A percentile compares a stretch with the other conserved stretches of the same genome.
Evolutionary conservation across 345 rosid species (phyloP).

Genomic region (Salix suchowensis): DNA sequence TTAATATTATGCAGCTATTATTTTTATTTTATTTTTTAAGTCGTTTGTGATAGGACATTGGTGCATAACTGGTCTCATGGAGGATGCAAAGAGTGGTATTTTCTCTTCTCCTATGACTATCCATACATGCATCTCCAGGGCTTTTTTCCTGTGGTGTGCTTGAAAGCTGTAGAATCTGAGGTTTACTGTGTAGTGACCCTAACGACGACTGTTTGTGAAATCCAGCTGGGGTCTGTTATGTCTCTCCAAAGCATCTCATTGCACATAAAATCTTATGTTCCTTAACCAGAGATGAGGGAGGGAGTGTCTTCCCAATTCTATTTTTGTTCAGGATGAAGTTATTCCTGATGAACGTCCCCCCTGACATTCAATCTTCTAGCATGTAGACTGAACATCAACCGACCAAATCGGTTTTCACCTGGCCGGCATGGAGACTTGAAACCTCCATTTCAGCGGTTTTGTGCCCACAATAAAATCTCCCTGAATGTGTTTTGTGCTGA

Average conservation of each 20-base stretch:
- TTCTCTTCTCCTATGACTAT: too few relatives aligned
- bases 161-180: background rate
- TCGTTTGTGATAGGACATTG: background rate
- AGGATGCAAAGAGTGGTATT: background rate
- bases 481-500: background rate
- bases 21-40: background rate
- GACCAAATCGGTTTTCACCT: too few relatives aligned
- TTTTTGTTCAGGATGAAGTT: background rate
- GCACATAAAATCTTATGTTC: background rate
- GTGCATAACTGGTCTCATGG: background rate
- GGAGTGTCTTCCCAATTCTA: too few relatives aligned
- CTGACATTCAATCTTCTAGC: too few relatives aligned
- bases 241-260: background rate
- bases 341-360: background rate
- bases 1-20: too few relatives aligned
- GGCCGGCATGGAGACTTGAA: too few relatives aligned
- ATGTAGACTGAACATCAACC: too few relatives aligned
- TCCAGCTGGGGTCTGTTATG: background rate
- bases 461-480: background rate
- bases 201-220: background rate
- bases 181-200: background rate
- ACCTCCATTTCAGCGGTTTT: too few relatives aligned
- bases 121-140: background rate
- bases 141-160: background rate
- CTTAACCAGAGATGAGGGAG: background rate